A percentile compares a stretch with the other conserved stretches of the same genome.
Conservation (phyloP, 768 basidiomycete species). For the Hydnomerulius pinastri region DNA sequence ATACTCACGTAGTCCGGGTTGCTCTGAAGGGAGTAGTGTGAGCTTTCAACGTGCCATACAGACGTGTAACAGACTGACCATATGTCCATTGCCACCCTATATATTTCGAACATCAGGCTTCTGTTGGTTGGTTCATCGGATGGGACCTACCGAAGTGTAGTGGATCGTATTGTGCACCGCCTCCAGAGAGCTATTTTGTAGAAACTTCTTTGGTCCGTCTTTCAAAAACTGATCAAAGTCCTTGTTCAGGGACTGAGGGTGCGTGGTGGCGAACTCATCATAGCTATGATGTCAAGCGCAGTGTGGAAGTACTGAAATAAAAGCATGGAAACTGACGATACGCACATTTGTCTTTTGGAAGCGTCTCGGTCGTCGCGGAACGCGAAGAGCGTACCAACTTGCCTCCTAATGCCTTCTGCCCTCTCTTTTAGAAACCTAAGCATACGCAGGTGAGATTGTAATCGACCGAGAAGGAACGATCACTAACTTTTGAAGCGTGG, state of each 20-base stretch:
- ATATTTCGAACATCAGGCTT: background rate
- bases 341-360: slow-evolving; percentile 9
- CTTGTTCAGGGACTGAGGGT: slow-evolving; percentile 14
- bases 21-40: slow-evolving; percentile 7
- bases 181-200: slow-evolving; percentile 29
- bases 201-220: too few relatives aligned
- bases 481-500: slow-evolving; percentile 19
- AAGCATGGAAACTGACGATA: too few relatives aligned
- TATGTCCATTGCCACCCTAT: slow-evolving; percentile 29
- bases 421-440: slow-evolving; percentile 18
- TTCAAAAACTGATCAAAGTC: slow-evolving; percentile 5
- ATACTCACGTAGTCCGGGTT: slow-evolving; percentile 25
- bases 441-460: background rate
- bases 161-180: slow-evolving; percentile 22
- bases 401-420: slow-evolving; percentile 13
- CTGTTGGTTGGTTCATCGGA: background rate
- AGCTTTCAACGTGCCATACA: background rate
- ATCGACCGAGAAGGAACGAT: background rate
- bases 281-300: slow-evolving; percentile 20
- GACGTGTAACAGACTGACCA: slow-evolving; percentile 16
- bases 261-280: slow-evolving; percentile 31
- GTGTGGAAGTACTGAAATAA: background rate
- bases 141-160: slow-evolving; percentile 15
- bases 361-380: slow-evolving; percentile 16
- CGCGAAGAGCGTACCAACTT: slow-evolving; percentile 20